A percentile compares a stretch with the other conserved stretches of the same genome.
Evolutionary conservation across 2,329 filamentous ascomycete species (phyloP).

Genomic region (Xylaria sp.): DNA sequence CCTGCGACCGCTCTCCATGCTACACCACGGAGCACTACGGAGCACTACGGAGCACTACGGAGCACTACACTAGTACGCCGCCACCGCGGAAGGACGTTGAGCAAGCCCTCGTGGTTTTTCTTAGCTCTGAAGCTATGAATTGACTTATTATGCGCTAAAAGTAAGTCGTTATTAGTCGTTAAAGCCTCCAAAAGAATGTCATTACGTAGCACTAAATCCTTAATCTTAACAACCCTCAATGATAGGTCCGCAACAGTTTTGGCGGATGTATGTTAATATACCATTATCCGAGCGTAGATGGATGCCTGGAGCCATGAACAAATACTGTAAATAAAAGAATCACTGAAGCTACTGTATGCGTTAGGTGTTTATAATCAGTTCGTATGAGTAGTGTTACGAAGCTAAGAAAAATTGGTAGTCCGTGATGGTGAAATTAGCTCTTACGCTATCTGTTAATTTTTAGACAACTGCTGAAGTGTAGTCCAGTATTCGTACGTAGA

Average conservation of each 20-base stretch:
- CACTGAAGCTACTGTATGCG: not conserved
- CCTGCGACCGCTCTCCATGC: constrained; percentile 2
- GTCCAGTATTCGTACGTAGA: not conserved
- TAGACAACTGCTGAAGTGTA: not conserved
- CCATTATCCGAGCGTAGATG: not conserved
- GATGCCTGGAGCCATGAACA: not conserved
- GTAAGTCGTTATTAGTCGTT: not conserved
- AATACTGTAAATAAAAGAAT: not conserved
- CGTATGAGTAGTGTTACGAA: not conserved
- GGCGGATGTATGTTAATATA: not conserved
- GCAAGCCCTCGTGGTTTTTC: not conserved
- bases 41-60: too few relatives aligned
- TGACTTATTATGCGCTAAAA: not conserved
- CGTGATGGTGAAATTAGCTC: not conserved
- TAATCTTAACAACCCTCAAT: not conserved
- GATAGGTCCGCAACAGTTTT: not conserved
- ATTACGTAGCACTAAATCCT: not conserved
- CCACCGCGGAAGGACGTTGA: not conserved
- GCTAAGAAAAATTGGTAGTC: not conserved
- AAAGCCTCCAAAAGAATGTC: not conserved
- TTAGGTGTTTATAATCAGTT: not conserved
- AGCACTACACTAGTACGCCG: constrained; percentile 2
- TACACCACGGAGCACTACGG: too few relatives aligned
- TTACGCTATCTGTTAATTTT: not conserved
- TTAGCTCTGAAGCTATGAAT: not conserved